These are phyloP conservation scores for Verticillium tricorpus DNA, from an alignment of 2,329 filamentous ascomycete genomes.

Conservation along the genomic window DNA sequence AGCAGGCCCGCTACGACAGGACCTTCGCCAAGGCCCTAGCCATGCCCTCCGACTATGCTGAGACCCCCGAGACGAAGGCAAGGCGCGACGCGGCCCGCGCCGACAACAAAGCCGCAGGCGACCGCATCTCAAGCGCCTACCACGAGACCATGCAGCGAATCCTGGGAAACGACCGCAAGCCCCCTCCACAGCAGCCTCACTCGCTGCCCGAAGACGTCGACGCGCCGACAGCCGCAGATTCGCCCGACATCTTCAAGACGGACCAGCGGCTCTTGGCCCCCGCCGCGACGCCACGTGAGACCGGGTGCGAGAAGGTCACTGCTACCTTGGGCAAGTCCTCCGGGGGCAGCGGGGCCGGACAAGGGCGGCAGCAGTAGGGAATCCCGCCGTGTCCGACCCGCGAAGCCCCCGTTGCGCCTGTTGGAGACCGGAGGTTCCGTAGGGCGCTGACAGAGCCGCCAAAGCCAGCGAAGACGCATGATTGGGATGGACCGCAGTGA, in stretches of 20 bases:
- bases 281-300: background rate
- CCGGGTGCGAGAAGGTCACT: background rate
- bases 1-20: background rate
- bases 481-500: background rate
- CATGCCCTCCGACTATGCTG: background rate
- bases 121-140: background rate
- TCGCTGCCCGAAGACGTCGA: background rate
- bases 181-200: background rate
- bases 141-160: background rate
- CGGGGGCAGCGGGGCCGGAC: background rate
- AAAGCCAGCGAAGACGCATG: background rate
- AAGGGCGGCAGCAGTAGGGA: background rate
- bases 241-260: background rate
- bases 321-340: background rate
- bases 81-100: background rate
- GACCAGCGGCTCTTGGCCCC: background rate
- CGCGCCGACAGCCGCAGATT: background rate
- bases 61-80: background rate
- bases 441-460: background rate
- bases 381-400: background rate
- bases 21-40: background rate
- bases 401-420: background rate
- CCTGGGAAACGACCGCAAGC: background rate
- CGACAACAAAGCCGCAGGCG: background rate
- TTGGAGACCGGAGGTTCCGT: background rate